Evolutionary conservation across 768 basidiomycete species (phyloP), one percentile per base, ranked within the genome.

Genomic region (Lentinula edodes): DNA sequence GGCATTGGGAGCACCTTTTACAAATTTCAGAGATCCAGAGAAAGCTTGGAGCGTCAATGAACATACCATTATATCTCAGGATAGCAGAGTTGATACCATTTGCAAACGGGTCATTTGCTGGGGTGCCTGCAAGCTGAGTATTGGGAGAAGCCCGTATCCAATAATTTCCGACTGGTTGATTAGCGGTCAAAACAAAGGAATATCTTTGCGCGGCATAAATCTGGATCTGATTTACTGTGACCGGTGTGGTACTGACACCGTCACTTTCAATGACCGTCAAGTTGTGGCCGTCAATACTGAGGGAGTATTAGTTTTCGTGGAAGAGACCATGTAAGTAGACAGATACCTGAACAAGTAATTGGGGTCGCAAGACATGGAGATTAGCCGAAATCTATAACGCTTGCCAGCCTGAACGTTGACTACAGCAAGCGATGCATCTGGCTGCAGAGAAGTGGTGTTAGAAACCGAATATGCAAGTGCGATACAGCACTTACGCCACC

Each of bases 81-180:
- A 85, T 83, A 1, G 82, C 86, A 10, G 80, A 83, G 67, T 83
- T 86, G 28, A 81, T 63, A 18, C 83, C 83, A 16, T 72, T 75
- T 0, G 46, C 56, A 50, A 74, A 75, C 7, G 59, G 6, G n/a
- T 62, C 65, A 15, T 63, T 61, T 2, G 69, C 13, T 3, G 39
- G 55, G 9, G 55, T 43, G 13, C 60, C 64, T 10, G 63, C 43
- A 1, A 59, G 58, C 8, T 18, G 45, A 18, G 48, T 56, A 51
- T 58, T 72, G 2, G 78, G 74, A 18, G 69, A 28, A 5, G 70
- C 68, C 35, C 69, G 73, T 35, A 78, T 65, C 71, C 79, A 80
- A 65, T 81, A 81, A 66, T 79, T 80, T 12, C 57, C 67, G 10
- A 78, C 66, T 0, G 66, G 54, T 62, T 79, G 75, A 61, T 77